phyloP scores from a whole-genome alignment of 164 flowering plant species.

The Dillenia suffruticosa region DNA sequence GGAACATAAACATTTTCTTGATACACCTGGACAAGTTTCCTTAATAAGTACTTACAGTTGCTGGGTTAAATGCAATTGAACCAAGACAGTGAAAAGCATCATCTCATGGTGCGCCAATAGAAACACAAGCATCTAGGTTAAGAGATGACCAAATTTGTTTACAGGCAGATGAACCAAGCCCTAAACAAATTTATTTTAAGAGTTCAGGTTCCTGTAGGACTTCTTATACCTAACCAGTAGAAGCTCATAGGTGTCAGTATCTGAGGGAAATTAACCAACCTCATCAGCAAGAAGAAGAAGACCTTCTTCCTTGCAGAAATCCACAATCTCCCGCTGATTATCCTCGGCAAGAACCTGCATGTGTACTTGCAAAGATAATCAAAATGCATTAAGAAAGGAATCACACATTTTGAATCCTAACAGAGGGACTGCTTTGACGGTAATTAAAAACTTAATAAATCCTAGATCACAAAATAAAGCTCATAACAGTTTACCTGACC shows the following conservation, averaged over 20 bases:
- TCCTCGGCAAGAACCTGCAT: conserved; percentile 86
- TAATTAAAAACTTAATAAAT: background rate
- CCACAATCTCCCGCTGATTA: conserved; percentile 82
- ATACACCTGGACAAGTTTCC: conserved; percentile 58
- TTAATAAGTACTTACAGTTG: background rate
- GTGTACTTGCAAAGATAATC: conserved; percentile 3
- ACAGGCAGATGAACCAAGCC: no score
- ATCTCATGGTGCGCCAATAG: no score
- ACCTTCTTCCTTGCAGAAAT: conserved; percentile 91
- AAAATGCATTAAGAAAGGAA: background rate
- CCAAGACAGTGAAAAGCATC: background rate
- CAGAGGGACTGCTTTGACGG: background rate
- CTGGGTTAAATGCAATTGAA: background rate
- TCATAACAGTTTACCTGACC: conserved; percentile 67
- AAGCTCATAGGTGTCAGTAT: no score
- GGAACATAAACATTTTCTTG: conserved; percentile 92
- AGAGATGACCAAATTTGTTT: no score
- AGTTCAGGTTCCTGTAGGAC: no score
- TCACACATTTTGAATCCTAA: no score
- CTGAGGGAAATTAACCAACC: conserved; percentile 32
- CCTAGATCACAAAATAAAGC: background rate
- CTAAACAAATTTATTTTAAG: no score
- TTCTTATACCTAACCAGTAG: no score
- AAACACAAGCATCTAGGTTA: no score
- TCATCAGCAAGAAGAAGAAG: conserved; percentile 98